phyloP scores from a whole-genome alignment of 805 yeast genomes.

The Metschnikowia matae region DNA sequence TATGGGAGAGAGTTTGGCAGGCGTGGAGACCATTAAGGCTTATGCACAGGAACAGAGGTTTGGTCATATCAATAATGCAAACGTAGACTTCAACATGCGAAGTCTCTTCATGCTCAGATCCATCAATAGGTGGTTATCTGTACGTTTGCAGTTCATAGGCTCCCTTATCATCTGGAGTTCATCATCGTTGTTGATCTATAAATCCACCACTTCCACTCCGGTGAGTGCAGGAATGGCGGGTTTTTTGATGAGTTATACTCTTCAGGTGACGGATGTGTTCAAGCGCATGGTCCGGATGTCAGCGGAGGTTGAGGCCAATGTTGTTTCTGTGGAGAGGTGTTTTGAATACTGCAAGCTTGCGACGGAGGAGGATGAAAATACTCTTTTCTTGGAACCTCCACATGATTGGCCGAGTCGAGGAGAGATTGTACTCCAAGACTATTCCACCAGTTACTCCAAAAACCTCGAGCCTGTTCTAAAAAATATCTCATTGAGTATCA shows the following conservation, averaged over 20 bases:
- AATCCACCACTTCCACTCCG: conserved; percentile 33
- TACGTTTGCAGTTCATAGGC: conserved; percentile 59
- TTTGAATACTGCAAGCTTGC: conserved; percentile 51
- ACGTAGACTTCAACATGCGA: conserved; percentile 47
- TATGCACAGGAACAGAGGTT: conserved; percentile 66
- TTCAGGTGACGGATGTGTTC: conserved; percentile 51
- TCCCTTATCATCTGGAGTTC: conserved; percentile 50
- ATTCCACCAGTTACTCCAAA: conserved; percentile 80
- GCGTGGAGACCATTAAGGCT: conserved; percentile 76
- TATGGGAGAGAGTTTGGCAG: conserved; percentile 75
- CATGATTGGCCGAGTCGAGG: conserved; percentile 15
- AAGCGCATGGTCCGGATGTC: conserved; percentile 55
- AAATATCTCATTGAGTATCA: conserved; percentile 57
- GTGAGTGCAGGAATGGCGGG: conserved; percentile 60
- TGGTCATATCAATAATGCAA: conserved; percentile 46
- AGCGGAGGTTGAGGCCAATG: conserved; percentile 60
- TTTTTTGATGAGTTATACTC: conserved; percentile 59
- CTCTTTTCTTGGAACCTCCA: conserved; percentile 4
- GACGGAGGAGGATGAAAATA: conserved; percentile 32
- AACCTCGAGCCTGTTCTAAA: conserved; percentile 78
- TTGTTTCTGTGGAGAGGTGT: conserved; percentile 66
- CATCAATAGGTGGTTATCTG: conserved; percentile 62
- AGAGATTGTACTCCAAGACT: conserved; percentile 31
- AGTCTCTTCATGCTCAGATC: conserved; percentile 49
- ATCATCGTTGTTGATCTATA: conserved; percentile 42